A percentile compares a stretch with the other conserved stretches of the same genome.
phyloP scores from a whole-genome alignment of 2,329 filamentous ascomycete species.

The Ascochyta lentis region DNA sequence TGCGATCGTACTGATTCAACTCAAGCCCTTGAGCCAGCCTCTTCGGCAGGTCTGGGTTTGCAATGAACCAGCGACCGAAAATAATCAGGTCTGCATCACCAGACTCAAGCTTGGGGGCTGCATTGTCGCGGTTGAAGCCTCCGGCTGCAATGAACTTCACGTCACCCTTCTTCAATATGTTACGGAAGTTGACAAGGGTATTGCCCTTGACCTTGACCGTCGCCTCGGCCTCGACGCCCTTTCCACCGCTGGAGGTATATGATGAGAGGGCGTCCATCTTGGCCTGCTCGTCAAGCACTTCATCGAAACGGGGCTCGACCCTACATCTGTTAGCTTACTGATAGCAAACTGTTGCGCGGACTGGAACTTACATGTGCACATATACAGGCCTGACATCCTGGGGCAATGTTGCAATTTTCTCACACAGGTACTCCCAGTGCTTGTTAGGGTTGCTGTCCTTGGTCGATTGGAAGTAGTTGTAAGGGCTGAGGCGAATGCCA shows the following conservation, averaged over 20 bases:
- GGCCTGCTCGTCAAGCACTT: conserved; percentile 45
- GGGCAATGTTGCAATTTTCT: conserved; percentile 46
- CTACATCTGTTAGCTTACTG: conserved; percentile 22
- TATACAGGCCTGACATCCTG: conserved; percentile 39
- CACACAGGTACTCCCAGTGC: conserved; percentile 56
- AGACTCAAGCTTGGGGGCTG: conserved; percentile 57
- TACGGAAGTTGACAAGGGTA: conserved; percentile 47
- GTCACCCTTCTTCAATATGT: conserved; percentile 55
- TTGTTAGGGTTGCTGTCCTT: conserved; percentile 54
- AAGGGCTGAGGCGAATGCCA: conserved; percentile 44
- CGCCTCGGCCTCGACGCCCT: conserved; percentile 43
- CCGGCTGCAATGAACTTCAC: conserved; percentile 65
- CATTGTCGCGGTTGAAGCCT: conserved; percentile 61
- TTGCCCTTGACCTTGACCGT: conserved; percentile 35
- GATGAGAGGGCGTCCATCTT: conserved; percentile 50
- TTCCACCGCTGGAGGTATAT: conserved; percentile 38
- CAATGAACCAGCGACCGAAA: conserved; percentile 55
- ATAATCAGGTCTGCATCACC: conserved; percentile 49
- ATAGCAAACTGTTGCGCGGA: neutral
- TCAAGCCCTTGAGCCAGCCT: conserved; percentile 50
- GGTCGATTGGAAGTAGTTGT: conserved; percentile 50
- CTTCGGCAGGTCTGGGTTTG: conserved; percentile 56
- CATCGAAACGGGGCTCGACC: conserved; percentile 49
- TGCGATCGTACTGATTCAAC: conserved; percentile 52
- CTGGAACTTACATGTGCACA: conserved; percentile 43